Conservation (phyloP, 805 yeast genomes). For the Saturnispora halmiae region DNA sequence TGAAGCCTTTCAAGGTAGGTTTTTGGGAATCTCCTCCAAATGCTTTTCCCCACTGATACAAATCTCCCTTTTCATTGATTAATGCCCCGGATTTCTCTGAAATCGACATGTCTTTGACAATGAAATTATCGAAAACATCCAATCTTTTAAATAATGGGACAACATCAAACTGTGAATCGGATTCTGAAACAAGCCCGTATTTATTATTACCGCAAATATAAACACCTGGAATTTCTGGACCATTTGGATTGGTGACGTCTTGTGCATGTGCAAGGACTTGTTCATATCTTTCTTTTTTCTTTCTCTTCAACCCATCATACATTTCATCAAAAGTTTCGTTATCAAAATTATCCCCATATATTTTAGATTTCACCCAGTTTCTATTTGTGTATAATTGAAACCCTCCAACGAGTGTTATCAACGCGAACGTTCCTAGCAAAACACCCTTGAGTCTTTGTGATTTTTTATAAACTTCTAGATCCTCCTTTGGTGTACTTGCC, state of each 20-base stretch:
- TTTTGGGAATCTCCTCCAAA: constrained; percentile 21
- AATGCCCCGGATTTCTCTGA: constrained; percentile 24
- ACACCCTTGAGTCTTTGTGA: constrained; percentile 4
- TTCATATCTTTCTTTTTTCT: constrained; percentile 17
- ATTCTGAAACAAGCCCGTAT: constrained; percentile 26
- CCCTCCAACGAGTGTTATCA: constrained; percentile 33
- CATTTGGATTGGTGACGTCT: constrained; percentile 29
- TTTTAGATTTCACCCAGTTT: constrained; percentile 34
- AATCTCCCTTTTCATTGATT: constrained; percentile 24
- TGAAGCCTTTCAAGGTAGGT: constrained; percentile 38
- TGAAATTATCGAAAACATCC: constrained; percentile 51
- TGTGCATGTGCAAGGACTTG: constrained; percentile 16
- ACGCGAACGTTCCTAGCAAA: constrained; percentile 30
- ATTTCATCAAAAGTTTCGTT: constrained; percentile 32
- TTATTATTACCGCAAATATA: constrained; percentile 56
- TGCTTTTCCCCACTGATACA: constrained; percentile 62
- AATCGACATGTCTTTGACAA: constrained; percentile 48
- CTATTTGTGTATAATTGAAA: constrained; percentile 30
- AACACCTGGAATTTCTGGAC: constrained; percentile 44
- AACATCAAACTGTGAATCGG: constrained; percentile 20
- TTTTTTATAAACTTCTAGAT: not conserved
- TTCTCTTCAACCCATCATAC: constrained; percentile 26
- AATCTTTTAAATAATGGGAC: constrained; percentile 51
- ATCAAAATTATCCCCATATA: constrained; percentile 27
- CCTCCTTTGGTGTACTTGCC: constrained; percentile 1